phyloP scores from a whole-genome alignment of 2,329 filamentous ascomycete genomes.

The Stemphylium lycopersici region DNA sequence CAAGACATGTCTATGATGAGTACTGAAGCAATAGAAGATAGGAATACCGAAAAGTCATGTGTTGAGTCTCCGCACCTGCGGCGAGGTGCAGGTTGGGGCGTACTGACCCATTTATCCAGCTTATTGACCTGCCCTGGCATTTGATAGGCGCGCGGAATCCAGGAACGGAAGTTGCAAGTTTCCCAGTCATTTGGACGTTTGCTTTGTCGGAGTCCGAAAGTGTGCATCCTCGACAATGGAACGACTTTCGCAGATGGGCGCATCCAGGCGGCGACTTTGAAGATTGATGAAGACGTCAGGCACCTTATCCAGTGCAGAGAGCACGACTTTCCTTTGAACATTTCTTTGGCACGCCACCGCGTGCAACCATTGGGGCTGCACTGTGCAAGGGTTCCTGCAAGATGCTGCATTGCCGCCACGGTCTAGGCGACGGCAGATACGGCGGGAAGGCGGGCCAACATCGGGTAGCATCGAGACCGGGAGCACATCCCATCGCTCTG shows the following conservation, averaged over 20 bases:
- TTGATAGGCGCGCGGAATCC: background rate
- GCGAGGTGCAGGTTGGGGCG: slow-evolving; percentile 3
- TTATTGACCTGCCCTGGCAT: background rate
- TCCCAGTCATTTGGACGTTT: background rate
- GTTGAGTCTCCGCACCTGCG: background rate
- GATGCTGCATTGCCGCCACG: background rate
- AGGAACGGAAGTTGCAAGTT: too few relatives aligned
- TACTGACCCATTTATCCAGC: slow-evolving; percentile 6
- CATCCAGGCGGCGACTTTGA: background rate
- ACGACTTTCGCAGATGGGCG: background rate
- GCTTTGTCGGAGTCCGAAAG: background rate
- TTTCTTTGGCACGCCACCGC: background rate
- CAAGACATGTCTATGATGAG: slow-evolving; percentile 21
- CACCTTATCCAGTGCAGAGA: too few relatives aligned
- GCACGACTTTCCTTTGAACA: background rate
- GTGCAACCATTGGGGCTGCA: background rate
- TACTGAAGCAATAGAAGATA: background rate
- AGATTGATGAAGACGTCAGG: too few relatives aligned
- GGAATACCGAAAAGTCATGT: background rate
- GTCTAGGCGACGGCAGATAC: background rate
- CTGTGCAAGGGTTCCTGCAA: background rate
- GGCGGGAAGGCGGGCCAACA: background rate
- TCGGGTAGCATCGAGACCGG: background rate
- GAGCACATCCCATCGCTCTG: background rate
- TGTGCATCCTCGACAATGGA: background rate